These are phyloP conservation scores for Tuber indicum DNA, from an alignment of 495 filamentous ascomycete species.

Conservation along the genomic window DNA sequence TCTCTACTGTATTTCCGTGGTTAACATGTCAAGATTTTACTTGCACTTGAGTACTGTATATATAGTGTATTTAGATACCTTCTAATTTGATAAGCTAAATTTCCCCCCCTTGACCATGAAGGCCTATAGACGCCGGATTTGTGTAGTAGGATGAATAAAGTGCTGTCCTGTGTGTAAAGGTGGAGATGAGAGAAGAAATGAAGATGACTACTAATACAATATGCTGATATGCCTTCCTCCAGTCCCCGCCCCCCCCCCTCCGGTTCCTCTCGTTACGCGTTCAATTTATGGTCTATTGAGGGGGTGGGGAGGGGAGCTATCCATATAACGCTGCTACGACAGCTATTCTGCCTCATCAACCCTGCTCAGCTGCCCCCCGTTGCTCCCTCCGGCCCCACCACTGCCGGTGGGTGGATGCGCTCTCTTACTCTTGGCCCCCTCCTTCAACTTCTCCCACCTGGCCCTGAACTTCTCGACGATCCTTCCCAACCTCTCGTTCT, in stretches of 20 bases:
- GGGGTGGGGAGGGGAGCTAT: background rate
- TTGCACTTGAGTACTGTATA: background rate
- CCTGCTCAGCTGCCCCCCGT: constrained; percentile 56
- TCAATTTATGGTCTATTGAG: background rate
- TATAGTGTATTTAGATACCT: background rate
- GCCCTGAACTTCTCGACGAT: constrained; percentile 53
- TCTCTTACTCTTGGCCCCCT: constrained; percentile 29
- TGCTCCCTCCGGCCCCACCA: background rate
- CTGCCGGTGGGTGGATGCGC: constrained; percentile 7
- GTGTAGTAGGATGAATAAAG: background rate
- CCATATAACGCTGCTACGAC: background rate
- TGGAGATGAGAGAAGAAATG: background rate
- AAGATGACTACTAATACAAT: background rate
- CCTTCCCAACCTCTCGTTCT: constrained; percentile 31
- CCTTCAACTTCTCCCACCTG: constrained; percentile 30
- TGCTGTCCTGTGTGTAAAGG: background rate
- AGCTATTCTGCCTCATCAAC: constrained; percentile 59
- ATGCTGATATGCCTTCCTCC: background rate
- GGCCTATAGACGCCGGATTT: background rate
- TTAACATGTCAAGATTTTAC: background rate
- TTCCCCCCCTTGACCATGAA: background rate
- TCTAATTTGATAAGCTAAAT: background rate
- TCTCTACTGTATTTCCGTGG: background rate
- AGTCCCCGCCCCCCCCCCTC: background rate
- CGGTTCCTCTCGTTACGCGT: background rate